Conservation (phyloP, 192 early-diverging fungal genomes). For the Ambispora gerdemannii region DNA sequence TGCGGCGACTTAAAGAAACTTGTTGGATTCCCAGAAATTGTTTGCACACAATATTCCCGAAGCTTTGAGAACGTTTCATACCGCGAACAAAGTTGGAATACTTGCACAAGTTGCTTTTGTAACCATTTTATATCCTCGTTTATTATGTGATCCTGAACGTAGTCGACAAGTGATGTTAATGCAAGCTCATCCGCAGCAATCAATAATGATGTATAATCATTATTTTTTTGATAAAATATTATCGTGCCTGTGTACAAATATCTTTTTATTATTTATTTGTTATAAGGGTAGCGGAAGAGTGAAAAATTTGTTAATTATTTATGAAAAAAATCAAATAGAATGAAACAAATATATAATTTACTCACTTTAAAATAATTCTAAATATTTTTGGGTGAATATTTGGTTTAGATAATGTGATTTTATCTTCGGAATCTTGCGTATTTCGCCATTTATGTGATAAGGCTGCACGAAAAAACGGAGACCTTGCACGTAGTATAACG, state of each 20-base stretch:
- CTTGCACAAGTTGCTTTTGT: constrained; percentile 1
- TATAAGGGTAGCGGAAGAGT: not conserved
- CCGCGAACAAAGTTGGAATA: not conserved
- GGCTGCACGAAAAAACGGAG: constrained; percentile 22
- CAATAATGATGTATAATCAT: constrained; percentile 8
- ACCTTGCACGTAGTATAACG: constrained; percentile 25
- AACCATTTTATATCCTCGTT: constrained; percentile 7
- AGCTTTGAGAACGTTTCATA: constrained; percentile 16
- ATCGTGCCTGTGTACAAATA: constrained; percentile 27
- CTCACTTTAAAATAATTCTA: constrained; percentile 22
- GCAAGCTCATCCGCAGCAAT: constrained; percentile 27
- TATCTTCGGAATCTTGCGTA: not conserved
- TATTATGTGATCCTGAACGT: constrained; percentile 25
- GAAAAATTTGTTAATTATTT: not conserved
- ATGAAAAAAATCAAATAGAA: not conserved
- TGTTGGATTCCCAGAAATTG: constrained; percentile 9
- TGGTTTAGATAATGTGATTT: constrained; percentile 15
- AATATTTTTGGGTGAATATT: constrained; percentile 23
- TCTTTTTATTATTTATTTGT: not conserved
- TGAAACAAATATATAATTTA: not conserved
- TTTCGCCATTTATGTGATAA: constrained; percentile 25
- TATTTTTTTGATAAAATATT: constrained; percentile 6
- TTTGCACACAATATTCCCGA: not conserved
- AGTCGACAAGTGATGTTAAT: constrained; percentile 8
- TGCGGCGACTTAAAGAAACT: constrained; percentile 9